Conservation (phyloP, 306 rosid species). For the Gleditsia sinensis region DNA sequence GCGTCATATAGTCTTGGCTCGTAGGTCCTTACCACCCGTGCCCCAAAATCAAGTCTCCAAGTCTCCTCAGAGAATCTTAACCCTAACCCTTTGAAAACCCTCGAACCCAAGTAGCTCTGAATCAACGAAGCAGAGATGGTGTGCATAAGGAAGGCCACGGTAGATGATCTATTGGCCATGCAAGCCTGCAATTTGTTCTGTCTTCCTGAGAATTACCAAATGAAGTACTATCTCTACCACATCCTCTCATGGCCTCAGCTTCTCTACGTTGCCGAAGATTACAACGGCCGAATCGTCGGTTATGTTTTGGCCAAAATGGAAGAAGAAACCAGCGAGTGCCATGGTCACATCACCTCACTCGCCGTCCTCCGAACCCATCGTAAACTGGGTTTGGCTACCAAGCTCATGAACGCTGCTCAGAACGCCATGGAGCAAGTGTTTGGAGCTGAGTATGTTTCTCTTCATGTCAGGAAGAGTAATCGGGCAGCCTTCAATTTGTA, state of each 20-base stretch:
- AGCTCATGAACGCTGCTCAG: conserved; percentile 97
- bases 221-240: conserved; percentile 95
- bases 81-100: background rate
- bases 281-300: conserved; percentile 93
- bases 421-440: conserved; percentile 95
- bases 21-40: background rate
- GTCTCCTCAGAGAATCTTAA: background rate
- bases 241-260: conserved; percentile 99
- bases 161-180: conserved; percentile 89
- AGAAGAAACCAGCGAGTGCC: conserved; percentile 92
- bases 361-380: conserved; percentile 96
- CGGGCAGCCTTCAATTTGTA: conserved; percentile 86
- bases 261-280: conserved; percentile 96
- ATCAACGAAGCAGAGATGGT: conserved; percentile 53
- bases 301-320: conserved; percentile 97
- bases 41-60: background rate
- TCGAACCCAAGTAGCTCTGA: background rate
- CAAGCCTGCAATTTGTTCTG: conserved; percentile 96
- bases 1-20: background rate
- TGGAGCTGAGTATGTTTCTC: conserved; percentile 88
- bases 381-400: conserved; percentile 90
- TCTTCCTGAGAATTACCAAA: conserved; percentile 89
- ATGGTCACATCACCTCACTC: conserved; percentile 97
- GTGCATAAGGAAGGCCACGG: conserved; percentile 96
- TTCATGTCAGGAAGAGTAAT: conserved; percentile 94